A percentile compares a stretch with the other conserved stretches of the same genome.
These are phyloP conservation scores for Papiliotrema laurentii DNA, from an alignment of 1,284 basidiomycete species.

Conservation along the genomic window DNA sequence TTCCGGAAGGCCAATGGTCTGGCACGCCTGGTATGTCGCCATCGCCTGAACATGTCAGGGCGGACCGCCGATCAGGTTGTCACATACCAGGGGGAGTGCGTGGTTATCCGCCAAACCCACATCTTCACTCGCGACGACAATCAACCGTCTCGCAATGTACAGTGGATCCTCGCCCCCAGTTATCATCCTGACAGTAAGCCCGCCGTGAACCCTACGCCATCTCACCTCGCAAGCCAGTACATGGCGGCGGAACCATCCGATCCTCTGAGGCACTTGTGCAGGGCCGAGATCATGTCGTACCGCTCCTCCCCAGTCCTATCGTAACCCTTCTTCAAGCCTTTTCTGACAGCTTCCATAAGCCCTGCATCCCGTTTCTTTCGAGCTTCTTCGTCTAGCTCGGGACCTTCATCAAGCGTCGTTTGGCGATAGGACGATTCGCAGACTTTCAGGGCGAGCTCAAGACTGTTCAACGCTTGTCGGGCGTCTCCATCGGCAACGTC, in stretches of 20 bases:
- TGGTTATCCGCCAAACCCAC: constrained; percentile 71
- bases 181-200: constrained; percentile 56
- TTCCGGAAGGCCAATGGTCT: constrained; percentile 79
- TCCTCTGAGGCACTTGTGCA: constrained; percentile 82
- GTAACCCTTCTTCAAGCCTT: constrained; percentile 53
- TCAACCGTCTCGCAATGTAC: constrained; percentile 73
- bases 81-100: constrained; percentile 59
- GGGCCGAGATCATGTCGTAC: constrained; percentile 82
- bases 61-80: background rate
- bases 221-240: constrained; percentile 73
- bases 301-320: constrained; percentile 70
- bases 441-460: constrained; percentile 49
- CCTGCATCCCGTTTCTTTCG: constrained; percentile 32
- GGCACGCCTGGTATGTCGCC: constrained; percentile 69
- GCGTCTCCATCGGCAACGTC: constrained; percentile 52
- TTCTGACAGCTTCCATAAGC: constrained; percentile 47
- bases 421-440: constrained; percentile 21
- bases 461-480: constrained; percentile 48
- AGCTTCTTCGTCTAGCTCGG: constrained; percentile 7
- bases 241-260: constrained; percentile 73
- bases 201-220: background rate
- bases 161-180: constrained; percentile 82
- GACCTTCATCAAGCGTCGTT: background rate
- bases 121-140: constrained; percentile 81
- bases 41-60: constrained; percentile 55